Percentiles rank a stretch among this genome's conserved stretches.
Conservation (phyloP, 306 rosid species). For the Alnus rubra region DNA sequence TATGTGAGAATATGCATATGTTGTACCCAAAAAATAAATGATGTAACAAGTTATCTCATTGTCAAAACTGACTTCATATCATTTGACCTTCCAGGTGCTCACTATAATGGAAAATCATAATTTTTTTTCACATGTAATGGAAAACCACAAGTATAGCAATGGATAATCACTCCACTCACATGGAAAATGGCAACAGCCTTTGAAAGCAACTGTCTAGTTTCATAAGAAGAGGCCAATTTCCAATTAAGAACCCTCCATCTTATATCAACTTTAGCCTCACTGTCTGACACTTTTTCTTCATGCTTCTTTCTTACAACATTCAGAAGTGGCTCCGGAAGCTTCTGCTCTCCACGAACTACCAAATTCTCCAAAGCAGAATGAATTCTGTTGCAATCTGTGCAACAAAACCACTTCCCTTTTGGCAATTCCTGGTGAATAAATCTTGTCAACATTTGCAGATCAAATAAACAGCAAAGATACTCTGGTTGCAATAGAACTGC, state of each 20-base stretch:
- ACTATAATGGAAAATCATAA: not conserved
- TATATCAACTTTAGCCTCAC: constrained; percentile 38
- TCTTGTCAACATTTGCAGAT: constrained; percentile 2
- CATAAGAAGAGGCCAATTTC: constrained; percentile 43
- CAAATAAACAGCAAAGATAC: not conserved
- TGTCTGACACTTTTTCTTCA: constrained; percentile 36
- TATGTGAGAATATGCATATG: not conserved
- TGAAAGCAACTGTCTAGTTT: constrained; percentile 52
- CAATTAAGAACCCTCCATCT: constrained; percentile 80
- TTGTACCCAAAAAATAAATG: not conserved
- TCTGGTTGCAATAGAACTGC: not conserved
- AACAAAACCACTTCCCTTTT: constrained; percentile 73
- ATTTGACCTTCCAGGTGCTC: not conserved
- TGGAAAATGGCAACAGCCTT: constrained; percentile 63
- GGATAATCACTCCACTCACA: constrained; percentile 54
- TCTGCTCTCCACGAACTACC: constrained; percentile 50
- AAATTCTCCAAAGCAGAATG: constrained; percentile 46
- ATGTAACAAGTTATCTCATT: not conserved
- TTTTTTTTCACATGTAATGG: not conserved
- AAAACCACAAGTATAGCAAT: not conserved
- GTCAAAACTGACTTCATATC: not conserved
- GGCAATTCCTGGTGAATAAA: constrained; percentile 64
- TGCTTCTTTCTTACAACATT: constrained; percentile 49
- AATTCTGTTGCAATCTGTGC: constrained; percentile 45
- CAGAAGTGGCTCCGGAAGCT: constrained; percentile 50